Percentiles rank a stretch among this genome's conserved stretches.
Conservation (phyloP, 495 filamentous ascomycete genomes). For the Penicillium pulvis region DNA sequence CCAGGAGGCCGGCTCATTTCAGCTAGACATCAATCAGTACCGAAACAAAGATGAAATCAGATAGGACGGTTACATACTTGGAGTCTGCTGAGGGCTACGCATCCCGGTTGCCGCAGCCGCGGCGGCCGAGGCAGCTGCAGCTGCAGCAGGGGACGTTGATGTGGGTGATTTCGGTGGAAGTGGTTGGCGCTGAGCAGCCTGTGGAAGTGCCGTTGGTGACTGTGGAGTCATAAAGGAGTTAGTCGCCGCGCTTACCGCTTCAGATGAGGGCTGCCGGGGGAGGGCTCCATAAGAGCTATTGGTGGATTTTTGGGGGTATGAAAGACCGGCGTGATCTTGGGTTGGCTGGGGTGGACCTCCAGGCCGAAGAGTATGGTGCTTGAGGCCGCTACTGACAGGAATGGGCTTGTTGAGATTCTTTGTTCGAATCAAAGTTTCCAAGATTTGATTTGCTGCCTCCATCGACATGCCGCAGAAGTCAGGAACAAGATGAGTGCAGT, state of each 20-base stretch:
- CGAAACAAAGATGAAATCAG: background rate
- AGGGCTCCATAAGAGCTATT: constrained; percentile 53
- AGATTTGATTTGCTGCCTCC: constrained; percentile 92
- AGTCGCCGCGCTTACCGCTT: constrained; percentile 51
- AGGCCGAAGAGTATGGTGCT: constrained; percentile 65
- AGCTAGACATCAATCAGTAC: constrained; percentile 18
- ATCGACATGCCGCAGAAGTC: constrained; percentile 99
- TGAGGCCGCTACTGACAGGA: constrained; percentile 57
- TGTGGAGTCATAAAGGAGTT: constrained; percentile 47
- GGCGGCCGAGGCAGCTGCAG: constrained; percentile 33
- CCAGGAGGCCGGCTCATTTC: constrained; percentile 48
- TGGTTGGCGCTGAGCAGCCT: constrained; percentile 35
- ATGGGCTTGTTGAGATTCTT: constrained; percentile 51
- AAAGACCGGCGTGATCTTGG: constrained; percentile 45
- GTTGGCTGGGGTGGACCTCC: constrained; percentile 51
- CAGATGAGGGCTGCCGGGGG: constrained; percentile 47
- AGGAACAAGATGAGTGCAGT: constrained; percentile 92
- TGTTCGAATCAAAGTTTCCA: constrained; percentile 51
- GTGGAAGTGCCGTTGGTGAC: constrained; percentile 38
- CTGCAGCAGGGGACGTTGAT: constrained; percentile 35
- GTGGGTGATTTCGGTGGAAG: constrained; percentile 39
- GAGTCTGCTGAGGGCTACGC: constrained; percentile 34
- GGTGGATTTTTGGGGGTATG: constrained; percentile 48
- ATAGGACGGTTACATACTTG: constrained; percentile 32
- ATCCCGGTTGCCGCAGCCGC: background rate